Base-by-base conservation (phyloP, 768 basidiomycete genomes). In the Royoungia palumana region DNA sequence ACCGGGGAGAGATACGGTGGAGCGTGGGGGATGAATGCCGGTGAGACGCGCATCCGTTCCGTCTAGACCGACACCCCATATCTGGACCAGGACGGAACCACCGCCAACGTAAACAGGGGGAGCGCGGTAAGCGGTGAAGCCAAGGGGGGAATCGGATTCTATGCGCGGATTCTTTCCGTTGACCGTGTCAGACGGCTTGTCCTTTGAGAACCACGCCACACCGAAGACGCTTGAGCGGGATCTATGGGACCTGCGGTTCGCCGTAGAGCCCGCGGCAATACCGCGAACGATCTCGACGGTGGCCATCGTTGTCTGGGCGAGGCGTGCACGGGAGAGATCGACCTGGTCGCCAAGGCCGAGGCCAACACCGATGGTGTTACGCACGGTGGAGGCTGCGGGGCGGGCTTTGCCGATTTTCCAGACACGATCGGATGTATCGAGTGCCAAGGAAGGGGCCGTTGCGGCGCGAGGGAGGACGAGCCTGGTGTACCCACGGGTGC, bases 301-400 rank as follows among this genome's bases (percentile, higher is more conserved):
- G 14, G 87, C 86, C 92, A 96, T 94, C 5, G 87, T 91, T 6
- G 83, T 85, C 63, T 90, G 87, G 7, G 91, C 92, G 11, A 90
- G 70, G 4, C 92, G 90, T 16, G 83, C 78, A 11, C 77, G 75
- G 2, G 88, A 83, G 36, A 92, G 71, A 66, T 95, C 89, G 14
- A 93, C 69, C 41, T 74, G 78, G 3, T 82, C 77, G 13, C 70
- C 68, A 0, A 68, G 39, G 5, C 66, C 67, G 17, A 67, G 59
- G 30, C 67, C 63, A 2, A 36, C 34, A 11, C 65, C 57, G 28
- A 67, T 50, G 34, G 42, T 61, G 42, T 65, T 58, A 12, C 62
- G 50, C 9, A 67, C 46, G 11, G 53, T 56, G n/a, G 52, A 34
- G 12, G 54, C 46, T 0, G 45, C 10, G 20, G 48, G 46, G 7